Conservation (phyloP, 23 red algal genomes). For the Chondrus crispus region DNA sequence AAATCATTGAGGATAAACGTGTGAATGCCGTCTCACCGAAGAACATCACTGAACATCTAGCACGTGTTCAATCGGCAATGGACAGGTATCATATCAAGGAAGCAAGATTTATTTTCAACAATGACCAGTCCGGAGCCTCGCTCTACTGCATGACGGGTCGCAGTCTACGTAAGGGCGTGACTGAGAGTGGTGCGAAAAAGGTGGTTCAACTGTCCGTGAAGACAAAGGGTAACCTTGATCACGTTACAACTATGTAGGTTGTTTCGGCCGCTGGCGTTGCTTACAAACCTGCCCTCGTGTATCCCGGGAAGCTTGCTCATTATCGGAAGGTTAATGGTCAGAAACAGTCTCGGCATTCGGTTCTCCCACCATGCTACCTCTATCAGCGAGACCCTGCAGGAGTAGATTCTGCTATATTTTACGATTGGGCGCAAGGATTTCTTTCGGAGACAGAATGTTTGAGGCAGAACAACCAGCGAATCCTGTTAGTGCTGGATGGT, state of each 20-base stretch:
- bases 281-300: not conserved
- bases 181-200: not conserved
- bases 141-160: not conserved
- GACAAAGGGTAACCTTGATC: slow-evolving; percentile 1
- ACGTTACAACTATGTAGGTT: not conserved
- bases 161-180: not conserved
- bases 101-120: not conserved
- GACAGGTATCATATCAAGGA: not conserved
- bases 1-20: not conserved
- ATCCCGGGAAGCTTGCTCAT: not conserved
- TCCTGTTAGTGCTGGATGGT: not conserved
- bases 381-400: not conserved
- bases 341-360: not conserved
- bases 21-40: not conserved
- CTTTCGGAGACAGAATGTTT: not conserved
- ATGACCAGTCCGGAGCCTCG: slow-evolving; percentile 1
- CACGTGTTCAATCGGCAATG: not conserved
- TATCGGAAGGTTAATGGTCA: not conserved
- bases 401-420: not conserved
- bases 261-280: not conserved
- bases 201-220: not conserved
- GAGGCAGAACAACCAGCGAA: not conserved
- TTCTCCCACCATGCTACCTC: not conserved
- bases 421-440: not conserved
- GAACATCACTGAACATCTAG: not conserved